These are phyloP conservation scores for Aaosphaeria arxii DNA, from an alignment of 2,329 filamentous ascomycete genomes.

Conservation along the genomic window DNA sequence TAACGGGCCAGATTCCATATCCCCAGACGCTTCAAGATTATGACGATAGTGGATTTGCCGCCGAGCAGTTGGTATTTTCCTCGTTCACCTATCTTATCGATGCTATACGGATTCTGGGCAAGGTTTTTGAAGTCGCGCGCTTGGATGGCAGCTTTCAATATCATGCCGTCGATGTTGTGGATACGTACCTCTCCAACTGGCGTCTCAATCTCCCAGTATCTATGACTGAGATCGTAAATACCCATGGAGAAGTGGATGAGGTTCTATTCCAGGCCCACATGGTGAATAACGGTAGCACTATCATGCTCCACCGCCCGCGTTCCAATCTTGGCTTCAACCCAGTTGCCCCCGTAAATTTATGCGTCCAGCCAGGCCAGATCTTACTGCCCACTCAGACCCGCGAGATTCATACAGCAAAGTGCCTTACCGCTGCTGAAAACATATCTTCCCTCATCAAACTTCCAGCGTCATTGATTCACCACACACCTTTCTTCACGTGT, in stretches of 20 bases:
- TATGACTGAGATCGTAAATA: conserved; percentile 67
- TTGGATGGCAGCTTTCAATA: conserved; percentile 37
- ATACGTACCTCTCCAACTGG: conserved; percentile 70
- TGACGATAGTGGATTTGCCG: conserved; percentile 71
- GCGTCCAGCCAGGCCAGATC: conserved; percentile 56
- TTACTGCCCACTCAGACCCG: conserved; percentile 51
- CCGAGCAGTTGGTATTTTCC: conserved; percentile 69
- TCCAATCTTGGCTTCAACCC: conserved; percentile 36
- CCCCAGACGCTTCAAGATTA: conserved; percentile 65
- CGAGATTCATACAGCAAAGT: conserved; percentile 74
- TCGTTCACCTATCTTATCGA: conserved; percentile 85
- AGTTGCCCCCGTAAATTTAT: conserved; percentile 54
- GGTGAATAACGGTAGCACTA: conserved; percentile 52
- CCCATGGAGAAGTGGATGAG: conserved; percentile 70
- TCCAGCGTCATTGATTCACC: conserved; percentile 66
- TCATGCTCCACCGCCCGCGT: conserved; percentile 44
- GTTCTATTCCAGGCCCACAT: conserved; percentile 91
- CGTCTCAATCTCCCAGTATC: conserved; percentile 70
- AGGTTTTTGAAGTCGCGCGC: conserved; percentile 59
- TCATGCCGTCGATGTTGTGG: conserved; percentile 53
- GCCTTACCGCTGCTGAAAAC: conserved; percentile 73
- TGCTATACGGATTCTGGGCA: conserved; percentile 72
- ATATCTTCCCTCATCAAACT: conserved; percentile 74
- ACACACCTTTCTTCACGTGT: conserved; percentile 52
- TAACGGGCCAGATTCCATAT: conserved; percentile 35